Percentiles rank a stretch among this genome's conserved stretches.
These are phyloP conservation scores for Dichomitus squalens DNA, from an alignment of 1,284 basidiomycete genomes.

Conservation along the genomic window DNA sequence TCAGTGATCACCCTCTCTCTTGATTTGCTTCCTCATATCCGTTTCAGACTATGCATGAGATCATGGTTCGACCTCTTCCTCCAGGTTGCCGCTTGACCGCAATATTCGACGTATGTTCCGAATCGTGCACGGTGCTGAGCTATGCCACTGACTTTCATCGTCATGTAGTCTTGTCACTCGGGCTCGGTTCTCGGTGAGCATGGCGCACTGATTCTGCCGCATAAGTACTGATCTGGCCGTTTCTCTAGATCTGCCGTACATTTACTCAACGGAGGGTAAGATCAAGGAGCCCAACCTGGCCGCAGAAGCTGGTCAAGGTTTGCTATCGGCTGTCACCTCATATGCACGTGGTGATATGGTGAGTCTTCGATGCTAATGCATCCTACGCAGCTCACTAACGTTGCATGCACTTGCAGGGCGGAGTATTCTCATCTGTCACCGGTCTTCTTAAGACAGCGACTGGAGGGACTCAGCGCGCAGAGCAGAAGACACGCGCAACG, in stretches of 20 bases:
- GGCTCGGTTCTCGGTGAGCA: slow-evolving; percentile 43
- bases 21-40: background rate
- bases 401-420: slow-evolving; percentile 39
- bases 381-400: background rate
- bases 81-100: slow-evolving; percentile 86
- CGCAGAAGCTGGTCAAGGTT: slow-evolving; percentile 75
- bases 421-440: slow-evolving; percentile 57
- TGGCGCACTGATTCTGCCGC: slow-evolving; percentile 1
- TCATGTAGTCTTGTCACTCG: slow-evolving; percentile 45
- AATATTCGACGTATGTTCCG: slow-evolving; percentile 74
- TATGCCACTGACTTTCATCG: slow-evolving; percentile 29
- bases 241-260: slow-evolving; percentile 42
- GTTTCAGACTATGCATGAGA: slow-evolving; percentile 63
- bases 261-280: slow-evolving; percentile 90
- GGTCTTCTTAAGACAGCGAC: slow-evolving; percentile 45
- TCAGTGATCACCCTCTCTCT: background rate
- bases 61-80: slow-evolving; percentile 78
- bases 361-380: background rate
- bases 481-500: slow-evolving; percentile 41
- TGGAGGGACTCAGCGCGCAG: slow-evolving; percentile 55
- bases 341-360: slow-evolving; percentile 77
- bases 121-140: slow-evolving; percentile 25
- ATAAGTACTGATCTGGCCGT: background rate
- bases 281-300: slow-evolving; percentile 90
- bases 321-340: slow-evolving; percentile 68